Evolutionary conservation across 306 rosid genomes (phyloP), one percentile per base, ranked within the genome.

Genomic region (Acacia acuminata): DNA sequence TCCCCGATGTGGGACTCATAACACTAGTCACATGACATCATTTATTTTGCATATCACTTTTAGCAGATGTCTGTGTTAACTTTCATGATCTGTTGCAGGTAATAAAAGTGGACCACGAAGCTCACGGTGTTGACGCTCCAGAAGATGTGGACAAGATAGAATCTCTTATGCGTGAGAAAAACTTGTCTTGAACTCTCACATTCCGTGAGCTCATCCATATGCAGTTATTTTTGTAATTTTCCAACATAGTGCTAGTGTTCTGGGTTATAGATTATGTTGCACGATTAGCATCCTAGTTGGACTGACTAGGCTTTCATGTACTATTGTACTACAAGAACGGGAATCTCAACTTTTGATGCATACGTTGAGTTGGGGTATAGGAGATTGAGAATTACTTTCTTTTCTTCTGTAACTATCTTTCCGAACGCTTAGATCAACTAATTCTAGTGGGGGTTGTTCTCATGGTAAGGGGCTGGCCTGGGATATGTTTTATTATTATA

Each of bases 51-150:
- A 64, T 55, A 34, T 36, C 40, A 36, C 40, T 7, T 36, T 1
- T 38, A 6, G 42, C 42, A 38, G 8, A 38, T 69, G 76, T 9
- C 12, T 22, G 64, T 71, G 67, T 65, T 55, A 53, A 25, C 60
- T 81, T 78, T n/a, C 58, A 55, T 80, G 78, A 22, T 36, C 77
- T 70, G 30, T 66, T 78, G 56, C 82, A 96, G 99, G 98, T 96
- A 81, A 94, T 96, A 67, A 94, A 93, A 84, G 98, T 94, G 75
- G 88, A 96, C 76, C 99, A 93, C 30, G 98, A 96, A 61, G 99
- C 96, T 36, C 99, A 96, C 70, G 99, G 99, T 43, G 94, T 96
- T 44, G 99, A 96, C 86, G 60, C 87, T 71, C 97, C 99, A 4
- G 98, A 92, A 90, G 99, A 96, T 79, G 94, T 96, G 5, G 92